These are phyloP conservation scores for Cladochytrium tenue DNA, from an alignment of 371 early-diverging fungal species.

Conservation along the genomic window DNA sequence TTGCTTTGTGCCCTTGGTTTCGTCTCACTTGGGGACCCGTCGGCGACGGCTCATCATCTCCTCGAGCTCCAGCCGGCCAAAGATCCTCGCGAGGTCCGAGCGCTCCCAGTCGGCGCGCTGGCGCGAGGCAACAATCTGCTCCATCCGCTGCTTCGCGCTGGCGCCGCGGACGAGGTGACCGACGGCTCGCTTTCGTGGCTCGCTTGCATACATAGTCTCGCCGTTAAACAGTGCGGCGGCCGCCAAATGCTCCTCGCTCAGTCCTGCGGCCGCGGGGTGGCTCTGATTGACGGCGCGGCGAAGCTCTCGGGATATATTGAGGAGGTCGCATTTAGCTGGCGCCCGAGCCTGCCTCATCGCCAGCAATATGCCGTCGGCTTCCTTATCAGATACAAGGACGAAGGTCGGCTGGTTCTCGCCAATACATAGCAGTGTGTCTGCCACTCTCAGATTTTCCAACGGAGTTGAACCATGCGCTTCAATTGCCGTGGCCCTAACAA, in stretches of 20 bases:
- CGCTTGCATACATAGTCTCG: constrained; percentile 1
- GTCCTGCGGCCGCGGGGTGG: neutral
- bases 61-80: too few species aligned
- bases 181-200: too few species aligned
- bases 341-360: neutral
- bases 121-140: too few species aligned
- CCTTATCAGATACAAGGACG: constrained; percentile 17
- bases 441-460: too few species aligned
- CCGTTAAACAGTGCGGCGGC: neutral
- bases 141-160: too few species aligned
- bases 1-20: too few species aligned
- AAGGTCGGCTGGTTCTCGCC: neutral
- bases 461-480: neutral
- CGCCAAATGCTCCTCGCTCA: neutral
- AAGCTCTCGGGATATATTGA: neutral
- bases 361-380: constrained; percentile 13
- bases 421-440: neutral
- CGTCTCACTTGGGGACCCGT: too few species aligned
- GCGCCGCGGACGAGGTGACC: too few species aligned
- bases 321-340: neutral
- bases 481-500: neutral
- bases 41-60: too few species aligned
- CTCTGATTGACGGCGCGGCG: neutral
- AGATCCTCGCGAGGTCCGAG: too few species aligned
- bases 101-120: too few species aligned